A percentile compares a stretch with the other conserved stretches of the same genome.
phyloP scores from a whole-genome alignment of 2,329 filamentous ascomycete species.

The Grosmannia penicillata region DNA sequence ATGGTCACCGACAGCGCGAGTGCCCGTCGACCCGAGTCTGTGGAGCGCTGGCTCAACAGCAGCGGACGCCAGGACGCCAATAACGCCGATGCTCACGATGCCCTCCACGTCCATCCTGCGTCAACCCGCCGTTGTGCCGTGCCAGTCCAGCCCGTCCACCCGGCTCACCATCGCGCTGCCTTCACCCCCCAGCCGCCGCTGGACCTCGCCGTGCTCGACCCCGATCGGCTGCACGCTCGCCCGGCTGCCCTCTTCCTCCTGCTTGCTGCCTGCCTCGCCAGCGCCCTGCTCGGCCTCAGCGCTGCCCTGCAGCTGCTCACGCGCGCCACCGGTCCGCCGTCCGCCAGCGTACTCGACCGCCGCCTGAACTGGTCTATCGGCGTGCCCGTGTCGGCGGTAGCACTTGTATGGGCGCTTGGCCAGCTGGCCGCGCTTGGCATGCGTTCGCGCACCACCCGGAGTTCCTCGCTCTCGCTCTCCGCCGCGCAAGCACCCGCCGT shows the following conservation, averaged over 20 bases:
- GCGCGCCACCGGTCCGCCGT: conserved; percentile 1
- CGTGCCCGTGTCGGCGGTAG: conserved; percentile 4
- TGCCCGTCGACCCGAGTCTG: conserved; percentile 2
- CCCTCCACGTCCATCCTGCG: neutral
- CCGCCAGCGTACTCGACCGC: conserved; percentile 3
- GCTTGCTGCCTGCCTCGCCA: conserved; percentile 5
- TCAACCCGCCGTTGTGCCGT: neutral
- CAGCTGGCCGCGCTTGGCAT: no score
- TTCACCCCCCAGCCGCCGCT: no score
- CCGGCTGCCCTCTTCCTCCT: conserved; percentile 3
- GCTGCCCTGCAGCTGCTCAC: conserved; percentile 5
- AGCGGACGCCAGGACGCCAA: neutral
- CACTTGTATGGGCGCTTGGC: conserved; percentile 7
- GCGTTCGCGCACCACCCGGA: no score
- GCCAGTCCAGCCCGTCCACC: neutral
- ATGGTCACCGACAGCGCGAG: conserved; percentile 1
- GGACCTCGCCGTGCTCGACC: no score
- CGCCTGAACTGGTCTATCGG: conserved; percentile 7
- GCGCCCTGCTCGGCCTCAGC: conserved; percentile 4
- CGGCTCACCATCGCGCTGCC: neutral
- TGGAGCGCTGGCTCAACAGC: conserved; percentile 7
- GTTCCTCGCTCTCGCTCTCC: neutral
- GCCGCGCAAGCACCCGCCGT: neutral
- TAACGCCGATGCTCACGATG: neutral
- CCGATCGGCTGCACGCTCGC: no score